Evolutionary conservation across 129 eudicot species (phyloP).

Genomic region (Flaveria trinervia): DNA sequence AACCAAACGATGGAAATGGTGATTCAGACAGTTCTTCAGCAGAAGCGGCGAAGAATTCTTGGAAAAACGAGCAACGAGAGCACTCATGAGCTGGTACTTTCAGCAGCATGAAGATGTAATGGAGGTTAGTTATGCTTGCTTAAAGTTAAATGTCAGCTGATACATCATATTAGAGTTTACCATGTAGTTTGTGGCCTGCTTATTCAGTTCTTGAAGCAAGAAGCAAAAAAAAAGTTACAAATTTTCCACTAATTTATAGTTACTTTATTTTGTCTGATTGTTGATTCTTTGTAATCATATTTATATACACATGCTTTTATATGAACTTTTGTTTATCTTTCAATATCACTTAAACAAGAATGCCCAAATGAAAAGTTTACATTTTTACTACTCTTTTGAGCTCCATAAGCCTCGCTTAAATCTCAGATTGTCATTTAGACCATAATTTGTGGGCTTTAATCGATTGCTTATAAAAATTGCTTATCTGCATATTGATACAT

Average conservation of each 20-base stretch:
- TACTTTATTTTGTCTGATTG: constrained; percentile 25
- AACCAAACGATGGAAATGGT: constrained; percentile 40
- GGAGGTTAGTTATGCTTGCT: constrained; percentile 32
- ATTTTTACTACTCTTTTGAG: constrained; percentile 11
- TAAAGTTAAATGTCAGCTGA: constrained; percentile 23
- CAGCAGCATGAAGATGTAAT: constrained; percentile 27
- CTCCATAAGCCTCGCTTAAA: not conserved
- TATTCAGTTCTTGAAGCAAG: constrained; percentile 20
- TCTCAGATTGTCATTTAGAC: not conserved
- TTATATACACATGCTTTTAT: constrained; percentile 33
- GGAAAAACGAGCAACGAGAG: constrained; percentile 80
- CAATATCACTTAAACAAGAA: constrained; percentile 3
- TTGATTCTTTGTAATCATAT: constrained; percentile 45
- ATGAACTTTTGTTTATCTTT: constrained; percentile 19
- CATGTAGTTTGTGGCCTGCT: constrained; percentile 22
- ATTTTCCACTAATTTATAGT: constrained; percentile 37
- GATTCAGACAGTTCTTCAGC: constrained; percentile 51
- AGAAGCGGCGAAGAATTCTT: constrained; percentile 74
- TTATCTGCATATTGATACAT: not conserved
- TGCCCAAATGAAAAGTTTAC: constrained; percentile 15
- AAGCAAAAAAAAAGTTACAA: constrained; percentile 34
- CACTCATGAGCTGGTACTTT: constrained; percentile 41
- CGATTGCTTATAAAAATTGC: not conserved
- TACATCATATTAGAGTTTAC: constrained; percentile 30
- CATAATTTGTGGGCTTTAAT: not conserved